Percentiles rank a stretch among this genome's conserved stretches.
These are phyloP conservation scores for Coemansia sp. DNA, from an alignment of 192 early-diverging fungal species.

Conservation along the genomic window DNA sequence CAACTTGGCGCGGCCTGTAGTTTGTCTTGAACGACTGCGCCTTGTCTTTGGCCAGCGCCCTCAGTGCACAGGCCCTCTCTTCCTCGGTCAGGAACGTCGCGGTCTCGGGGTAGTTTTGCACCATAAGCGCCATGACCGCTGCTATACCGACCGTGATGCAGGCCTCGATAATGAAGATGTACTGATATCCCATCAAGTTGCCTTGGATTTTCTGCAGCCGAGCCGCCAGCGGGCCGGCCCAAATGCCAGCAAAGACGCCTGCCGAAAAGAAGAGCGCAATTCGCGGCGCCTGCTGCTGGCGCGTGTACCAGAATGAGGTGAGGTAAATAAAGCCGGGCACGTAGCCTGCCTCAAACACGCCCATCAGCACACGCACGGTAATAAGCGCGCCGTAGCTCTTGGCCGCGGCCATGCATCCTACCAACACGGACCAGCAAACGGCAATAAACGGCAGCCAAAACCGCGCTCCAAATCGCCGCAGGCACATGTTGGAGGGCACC, in stretches of 20 bases:
- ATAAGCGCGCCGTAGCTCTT: conserved; percentile 55
- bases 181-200: conserved; percentile 30
- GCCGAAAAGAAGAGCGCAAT: conserved; percentile 52
- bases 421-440: conserved; percentile 39
- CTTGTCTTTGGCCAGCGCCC: conserved; percentile 38
- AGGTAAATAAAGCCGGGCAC: conserved; percentile 67
- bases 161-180: conserved; percentile 61
- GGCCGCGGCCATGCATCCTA: conserved; percentile 58
- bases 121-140: conserved; percentile 30
- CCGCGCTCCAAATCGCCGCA: conserved; percentile 40
- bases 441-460: conserved; percentile 51
- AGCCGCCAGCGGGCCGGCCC: conserved; percentile 45
- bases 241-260: conserved; percentile 45
- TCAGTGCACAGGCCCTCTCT: conserved; percentile 47
- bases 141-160: conserved; percentile 50
- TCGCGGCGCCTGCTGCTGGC: conserved; percentile 39
- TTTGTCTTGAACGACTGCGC: conserved; percentile 14
- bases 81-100: conserved; percentile 56
- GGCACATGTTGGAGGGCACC: conserved; percentile 58
- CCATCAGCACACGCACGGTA: conserved; percentile 38
- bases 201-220: conserved; percentile 32
- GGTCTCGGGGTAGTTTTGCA: conserved; percentile 55
- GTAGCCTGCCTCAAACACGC: conserved; percentile 60
- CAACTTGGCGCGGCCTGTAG: conserved; percentile 26
- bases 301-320: conserved; percentile 54